These are phyloP conservation scores for Colletotrichum coccodes DNA, from an alignment of 2,329 filamentous ascomycete species.

Conservation along the genomic window DNA sequence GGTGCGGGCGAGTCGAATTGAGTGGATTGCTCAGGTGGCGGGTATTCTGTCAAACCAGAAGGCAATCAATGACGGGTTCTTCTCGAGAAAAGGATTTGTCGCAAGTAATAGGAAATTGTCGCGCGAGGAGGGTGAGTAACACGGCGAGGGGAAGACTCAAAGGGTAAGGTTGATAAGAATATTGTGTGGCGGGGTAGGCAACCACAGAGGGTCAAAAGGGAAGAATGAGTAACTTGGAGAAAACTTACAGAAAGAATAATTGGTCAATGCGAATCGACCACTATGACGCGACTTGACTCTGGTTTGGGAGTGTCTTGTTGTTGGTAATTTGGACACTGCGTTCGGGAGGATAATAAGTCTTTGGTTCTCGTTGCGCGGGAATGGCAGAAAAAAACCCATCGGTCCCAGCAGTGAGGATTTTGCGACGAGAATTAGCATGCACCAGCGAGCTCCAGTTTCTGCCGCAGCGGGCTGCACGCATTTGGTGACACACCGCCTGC, in stretches of 20 bases:
- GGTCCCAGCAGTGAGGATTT: constrained; percentile 30
- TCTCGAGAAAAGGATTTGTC: neutral
- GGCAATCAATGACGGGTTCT: neutral
- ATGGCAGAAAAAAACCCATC: constrained; percentile 7
- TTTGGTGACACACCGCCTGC: constrained; percentile 30
- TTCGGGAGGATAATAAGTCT: neutral
- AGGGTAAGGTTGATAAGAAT: neutral
- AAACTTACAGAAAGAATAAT: constrained; percentile 2
- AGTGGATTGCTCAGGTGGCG: neutral
- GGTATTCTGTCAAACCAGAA: neutral
- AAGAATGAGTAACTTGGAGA: constrained; percentile 25
- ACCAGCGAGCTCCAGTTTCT: constrained; percentile 33
- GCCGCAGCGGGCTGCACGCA: constrained; percentile 27
- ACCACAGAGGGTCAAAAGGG: constrained; percentile 11
- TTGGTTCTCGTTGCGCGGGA: constrained; percentile 6
- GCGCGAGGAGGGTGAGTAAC: neutral
- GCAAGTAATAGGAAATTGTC: neutral
- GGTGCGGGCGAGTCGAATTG: constrained; percentile 28
- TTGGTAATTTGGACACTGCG: neutral
- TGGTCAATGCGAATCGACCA: constrained; percentile 9
- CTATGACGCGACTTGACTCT: neutral
- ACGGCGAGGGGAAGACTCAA: neutral
- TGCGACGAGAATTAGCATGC: constrained; percentile 34
- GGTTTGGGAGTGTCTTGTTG: neutral
- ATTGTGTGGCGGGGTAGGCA: constrained; percentile 30